phyloP scores from a whole-genome alignment of 2,329 filamentous ascomycete genomes.

The Hypoxylon sp. region DNA sequence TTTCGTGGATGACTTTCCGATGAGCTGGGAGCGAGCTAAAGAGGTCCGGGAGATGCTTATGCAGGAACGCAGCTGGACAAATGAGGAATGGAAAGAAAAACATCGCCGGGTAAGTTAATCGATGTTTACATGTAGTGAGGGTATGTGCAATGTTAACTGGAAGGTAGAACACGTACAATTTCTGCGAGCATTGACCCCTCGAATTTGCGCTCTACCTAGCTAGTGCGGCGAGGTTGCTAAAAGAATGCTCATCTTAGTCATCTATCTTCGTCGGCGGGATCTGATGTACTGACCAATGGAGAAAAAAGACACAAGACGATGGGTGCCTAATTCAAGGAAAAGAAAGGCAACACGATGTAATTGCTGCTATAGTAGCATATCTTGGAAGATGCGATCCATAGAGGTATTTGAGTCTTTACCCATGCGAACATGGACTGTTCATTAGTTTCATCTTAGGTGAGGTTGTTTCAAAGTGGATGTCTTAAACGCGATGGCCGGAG shows the following conservation, averaged over 20 bases:
- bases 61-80: constrained; percentile 39
- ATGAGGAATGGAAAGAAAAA: constrained; percentile 3
- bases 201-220: background rate
- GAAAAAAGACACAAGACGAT: too few relatives aligned
- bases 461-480: background rate
- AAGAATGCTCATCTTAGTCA: background rate
- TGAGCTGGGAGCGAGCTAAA: constrained; percentile 49
- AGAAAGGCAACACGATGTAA: too few relatives aligned
- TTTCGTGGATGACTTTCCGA: constrained; percentile 46
- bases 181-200: constrained; percentile 15
- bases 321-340: too few relatives aligned
- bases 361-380: too few relatives aligned
- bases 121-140: background rate
- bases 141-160: background rate
- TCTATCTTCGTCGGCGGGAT: background rate
- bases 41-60: constrained; percentile 46
- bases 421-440: too few relatives aligned
- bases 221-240: background rate
- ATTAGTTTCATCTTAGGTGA: too few relatives aligned
- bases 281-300: background rate
- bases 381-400: too few relatives aligned
- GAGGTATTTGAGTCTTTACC: too few relatives aligned
- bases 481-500: too few relatives aligned
- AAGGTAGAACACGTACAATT: constrained; percentile 1
- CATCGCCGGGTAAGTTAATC: constrained; percentile 17